Evolutionary conservation across 106 monocot genomes (phyloP).

Genomic region (Phalaenopsis equestris): DNA sequence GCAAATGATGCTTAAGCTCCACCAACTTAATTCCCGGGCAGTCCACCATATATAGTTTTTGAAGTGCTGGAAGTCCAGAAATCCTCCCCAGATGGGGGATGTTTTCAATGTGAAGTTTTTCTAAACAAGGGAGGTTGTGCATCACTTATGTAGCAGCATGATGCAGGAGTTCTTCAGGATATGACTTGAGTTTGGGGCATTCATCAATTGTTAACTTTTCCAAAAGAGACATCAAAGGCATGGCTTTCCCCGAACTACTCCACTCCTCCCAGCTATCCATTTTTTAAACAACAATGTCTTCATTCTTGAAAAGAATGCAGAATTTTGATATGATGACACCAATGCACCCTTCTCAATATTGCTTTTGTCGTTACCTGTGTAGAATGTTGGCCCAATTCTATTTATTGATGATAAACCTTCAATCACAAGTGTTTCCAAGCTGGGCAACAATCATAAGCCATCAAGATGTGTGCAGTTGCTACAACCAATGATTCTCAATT

Average conservation of each 20-base stretch:
- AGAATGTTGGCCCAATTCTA: neutral
- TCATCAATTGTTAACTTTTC: neutral
- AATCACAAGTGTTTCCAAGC: neutral
- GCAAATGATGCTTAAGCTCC: neutral
- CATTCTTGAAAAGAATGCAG: neutral
- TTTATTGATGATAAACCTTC: neutral
- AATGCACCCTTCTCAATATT: neutral
- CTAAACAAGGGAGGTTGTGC: neutral
- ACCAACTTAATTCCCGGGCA: neutral
- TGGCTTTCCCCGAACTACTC: neutral
- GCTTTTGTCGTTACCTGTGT: neutral
- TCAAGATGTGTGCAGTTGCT: neutral
- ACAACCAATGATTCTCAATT: neutral
- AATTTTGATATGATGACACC: too few species aligned
- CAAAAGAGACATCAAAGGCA: neutral
- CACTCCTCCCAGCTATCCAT: neutral
- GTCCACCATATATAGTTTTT: neutral
- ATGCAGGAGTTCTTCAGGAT: constrained; percentile 9
- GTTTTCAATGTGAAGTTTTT: neutral
- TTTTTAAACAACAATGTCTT: neutral
- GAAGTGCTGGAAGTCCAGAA: neutral
- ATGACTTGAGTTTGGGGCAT: constrained; percentile 8
- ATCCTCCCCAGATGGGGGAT: neutral
- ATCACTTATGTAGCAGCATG: neutral
- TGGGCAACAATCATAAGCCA: neutral